phyloP scores from a whole-genome alignment of 208 protist species.

The Crithidia brevicula region DNA sequence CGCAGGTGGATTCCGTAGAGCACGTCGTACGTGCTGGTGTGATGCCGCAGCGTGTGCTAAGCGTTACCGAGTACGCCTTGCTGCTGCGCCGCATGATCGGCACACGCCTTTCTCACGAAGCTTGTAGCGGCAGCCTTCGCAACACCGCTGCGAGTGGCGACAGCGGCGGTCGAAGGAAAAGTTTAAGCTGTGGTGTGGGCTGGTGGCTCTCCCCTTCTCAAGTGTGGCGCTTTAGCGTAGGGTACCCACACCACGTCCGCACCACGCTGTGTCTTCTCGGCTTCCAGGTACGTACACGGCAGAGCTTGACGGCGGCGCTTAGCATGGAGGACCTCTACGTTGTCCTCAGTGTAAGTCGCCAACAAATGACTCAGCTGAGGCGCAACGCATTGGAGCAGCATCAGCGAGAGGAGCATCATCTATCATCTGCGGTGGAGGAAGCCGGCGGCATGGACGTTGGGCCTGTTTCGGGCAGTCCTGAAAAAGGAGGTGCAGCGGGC shows the following conservation, averaged over 20 bases:
- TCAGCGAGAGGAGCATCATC: too few species aligned
- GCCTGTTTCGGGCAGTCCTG: too few species aligned
- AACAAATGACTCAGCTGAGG: conserved; percentile 14
- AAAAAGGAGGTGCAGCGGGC: neutral
- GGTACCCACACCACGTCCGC: conserved; percentile 47
- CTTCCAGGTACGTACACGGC: conserved; percentile 57
- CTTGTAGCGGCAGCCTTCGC: neutral
- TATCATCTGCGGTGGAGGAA: too few species aligned
- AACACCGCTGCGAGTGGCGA: neutral
- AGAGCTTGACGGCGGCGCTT: conserved; percentile 40
- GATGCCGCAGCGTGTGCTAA: conserved; percentile 45
- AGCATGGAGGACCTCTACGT: conserved; percentile 72
- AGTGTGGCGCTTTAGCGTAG: conserved; percentile 57
- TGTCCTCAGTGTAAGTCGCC: conserved; percentile 53
- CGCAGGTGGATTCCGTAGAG: conserved; percentile 24
- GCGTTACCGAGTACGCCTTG: conserved; percentile 61
- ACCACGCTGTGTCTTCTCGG: conserved; percentile 55
- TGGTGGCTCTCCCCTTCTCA: conserved; percentile 65
- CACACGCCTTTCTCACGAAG: conserved; percentile 4
- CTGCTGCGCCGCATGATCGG: conserved; percentile 49
- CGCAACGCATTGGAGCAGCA: conserved; percentile 1
- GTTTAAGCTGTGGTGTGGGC: conserved; percentile 12
- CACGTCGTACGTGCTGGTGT: conserved; percentile 46
- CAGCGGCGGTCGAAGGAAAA: too few species aligned
- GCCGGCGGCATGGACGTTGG: too few species aligned